Evolutionary conservation across 108 stramenopile species (phyloP).

Genomic region (Stephanodiscus minutulus): DNA sequence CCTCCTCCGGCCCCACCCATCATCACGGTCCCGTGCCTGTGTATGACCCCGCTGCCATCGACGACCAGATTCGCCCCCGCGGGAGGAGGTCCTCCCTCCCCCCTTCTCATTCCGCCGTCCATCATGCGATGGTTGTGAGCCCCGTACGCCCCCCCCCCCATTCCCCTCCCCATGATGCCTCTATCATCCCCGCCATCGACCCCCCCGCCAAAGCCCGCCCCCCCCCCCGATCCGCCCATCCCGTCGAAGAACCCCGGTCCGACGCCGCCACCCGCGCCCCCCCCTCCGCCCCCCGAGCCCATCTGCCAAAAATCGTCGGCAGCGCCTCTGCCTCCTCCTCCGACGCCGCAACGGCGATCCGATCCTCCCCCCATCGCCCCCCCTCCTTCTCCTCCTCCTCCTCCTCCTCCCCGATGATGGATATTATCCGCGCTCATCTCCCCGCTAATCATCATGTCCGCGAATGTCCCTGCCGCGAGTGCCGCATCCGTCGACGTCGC

Average conservation of each 20-base stretch:
- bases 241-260: no score
- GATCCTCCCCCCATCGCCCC: not conserved
- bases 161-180: not conserved
- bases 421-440: no score
- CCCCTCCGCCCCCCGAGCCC: slow-evolving; percentile 12
- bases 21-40: slow-evolving; percentile 6
- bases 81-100: slow-evolving; percentile 9
- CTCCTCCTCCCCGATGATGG: not conserved
- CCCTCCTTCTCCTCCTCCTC: not conserved
- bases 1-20: slow-evolving; percentile 8
- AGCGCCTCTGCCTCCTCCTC: no score
- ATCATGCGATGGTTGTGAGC: not conserved
- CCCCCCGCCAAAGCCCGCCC: not conserved
- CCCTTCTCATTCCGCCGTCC: not conserved
- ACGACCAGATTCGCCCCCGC: slow-evolving; percentile 27
- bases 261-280: no score
- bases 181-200: not conserved
- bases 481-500: slow-evolving; percentile 47
- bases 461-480: slow-evolving; percentile 38
- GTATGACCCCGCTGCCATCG: slow-evolving; percentile 37
- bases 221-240: no score
- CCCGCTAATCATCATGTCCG: slow-evolving; percentile 28
- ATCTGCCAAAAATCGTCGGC: no score
- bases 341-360: no score
- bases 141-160: not conserved